Evolutionary conservation across 495 filamentous ascomycete genomes (phyloP), one percentile per base, ranked within the genome.

Genomic region (Penicillium cinerascens): DNA sequence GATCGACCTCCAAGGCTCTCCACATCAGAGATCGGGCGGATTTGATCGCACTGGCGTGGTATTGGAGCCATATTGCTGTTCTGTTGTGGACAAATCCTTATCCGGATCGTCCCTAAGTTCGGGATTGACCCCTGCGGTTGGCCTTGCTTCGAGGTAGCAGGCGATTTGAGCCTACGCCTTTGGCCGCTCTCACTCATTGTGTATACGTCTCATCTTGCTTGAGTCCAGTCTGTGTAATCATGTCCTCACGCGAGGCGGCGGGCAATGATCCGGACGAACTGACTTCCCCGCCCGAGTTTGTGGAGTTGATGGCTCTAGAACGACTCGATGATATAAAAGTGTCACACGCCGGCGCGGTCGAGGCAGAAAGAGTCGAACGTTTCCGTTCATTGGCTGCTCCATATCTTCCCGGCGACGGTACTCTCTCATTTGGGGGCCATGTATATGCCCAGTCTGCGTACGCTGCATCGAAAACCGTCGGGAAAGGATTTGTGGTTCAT

Each of bases 401-500:
- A 1, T 73, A 51, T 51, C 54, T 64, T 16, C 68, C 71, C 0
- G 71, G 64, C 8, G 51, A 64, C 3, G 60, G 65, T 18, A 49
- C 42, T 4, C 66, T 63, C 1, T 77, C 78, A 10, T 87, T 75
- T 58, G 86, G 86, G 7, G 86, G 84, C 0, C 83, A 87, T 68
- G 85, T 87, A 6, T 88, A 83, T 54, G 79, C 80, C 3, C 86
- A 89, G 57, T 74, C 82, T 0, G 82, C 77, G 6, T 76, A 84
- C 65, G 84, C 82, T 0, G 85, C 80, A 11, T 81, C 77, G 4
- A 75, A 77, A 43, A 82, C 77, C 13, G 76, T 84, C 10, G 58
- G 49, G 6, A 68, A 71, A 33, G 75, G 80, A 1, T 73, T 82
- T 20, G 70, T 83, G 20, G 72, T 88, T 44, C 81, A 87, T 70